Evolutionary conservation across 176 grass and related monocot species (phyloP).

Genomic region (Luzula sylvatica): DNA sequence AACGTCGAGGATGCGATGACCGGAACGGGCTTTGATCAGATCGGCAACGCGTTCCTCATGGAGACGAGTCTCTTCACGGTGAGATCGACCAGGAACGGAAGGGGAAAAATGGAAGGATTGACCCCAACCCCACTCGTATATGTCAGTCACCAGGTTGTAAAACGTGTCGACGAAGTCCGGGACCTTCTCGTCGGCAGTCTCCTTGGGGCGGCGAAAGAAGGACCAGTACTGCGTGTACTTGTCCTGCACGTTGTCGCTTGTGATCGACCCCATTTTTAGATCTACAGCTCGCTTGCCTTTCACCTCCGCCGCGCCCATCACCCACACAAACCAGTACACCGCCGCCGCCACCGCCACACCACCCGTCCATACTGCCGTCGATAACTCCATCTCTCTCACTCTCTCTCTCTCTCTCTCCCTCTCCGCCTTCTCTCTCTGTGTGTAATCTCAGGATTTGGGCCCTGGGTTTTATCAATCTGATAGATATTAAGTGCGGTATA

Average conservation of each 20-base stretch:
- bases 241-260: conserved; percentile 65
- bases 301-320: conserved; percentile 96
- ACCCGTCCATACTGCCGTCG: conserved; percentile 71
- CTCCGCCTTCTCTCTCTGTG: background rate
- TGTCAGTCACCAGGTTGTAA: conserved; percentile 99
- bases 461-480: conserved; percentile 16
- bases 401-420: background rate
- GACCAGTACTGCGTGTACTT: conserved; percentile 99
- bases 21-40: conserved; percentile 38
- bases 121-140: conserved; percentile 99
- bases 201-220: conserved; percentile 88
- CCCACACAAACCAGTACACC: conserved; percentile 96
- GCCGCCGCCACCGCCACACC: conserved; percentile 29
- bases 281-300: conserved; percentile 95
- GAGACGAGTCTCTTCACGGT: conserved; percentile 83
- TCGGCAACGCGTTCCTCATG: conserved; percentile 82
- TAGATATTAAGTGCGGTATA: conserved; percentile 17
- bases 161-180: conserved; percentile 96
- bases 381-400: conserved; percentile 43
- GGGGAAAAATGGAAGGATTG: conserved; percentile 99
- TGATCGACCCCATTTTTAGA: conserved; percentile 96
- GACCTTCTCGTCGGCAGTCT: conserved; percentile 71
- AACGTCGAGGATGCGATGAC: conserved; percentile 65
- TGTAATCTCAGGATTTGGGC: conserved; percentile 1
- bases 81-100: conserved; percentile 38